phyloP scores from a whole-genome alignment of 805 yeast species.

The Sugiyamaella qingdaonensis region DNA sequence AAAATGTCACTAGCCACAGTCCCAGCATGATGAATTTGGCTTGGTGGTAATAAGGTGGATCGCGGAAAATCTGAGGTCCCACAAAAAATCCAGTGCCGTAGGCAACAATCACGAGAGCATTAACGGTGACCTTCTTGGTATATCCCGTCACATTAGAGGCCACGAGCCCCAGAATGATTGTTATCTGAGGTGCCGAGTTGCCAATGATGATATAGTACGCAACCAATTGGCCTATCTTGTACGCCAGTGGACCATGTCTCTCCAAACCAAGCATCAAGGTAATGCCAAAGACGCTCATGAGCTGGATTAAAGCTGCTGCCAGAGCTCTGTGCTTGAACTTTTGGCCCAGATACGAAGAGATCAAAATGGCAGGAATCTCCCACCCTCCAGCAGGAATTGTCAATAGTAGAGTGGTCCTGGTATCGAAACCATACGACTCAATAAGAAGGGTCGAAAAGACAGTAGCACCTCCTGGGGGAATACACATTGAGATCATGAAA shows the following conservation, averaged over 20 bases:
- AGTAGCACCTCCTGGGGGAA: conserved; percentile 36
- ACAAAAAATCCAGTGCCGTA: conserved; percentile 66
- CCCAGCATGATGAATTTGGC: conserved; percentile 49
- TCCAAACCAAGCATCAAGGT: background rate
- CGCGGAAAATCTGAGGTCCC: conserved; percentile 72
- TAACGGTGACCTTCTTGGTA: conserved; percentile 60
- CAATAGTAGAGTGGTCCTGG: background rate
- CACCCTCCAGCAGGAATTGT: conserved; percentile 1
- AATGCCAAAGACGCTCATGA: background rate
- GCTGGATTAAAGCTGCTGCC: background rate
- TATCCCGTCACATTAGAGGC: conserved; percentile 58
- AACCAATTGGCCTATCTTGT: background rate
- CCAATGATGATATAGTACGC: conserved; percentile 1
- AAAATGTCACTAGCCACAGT: conserved; percentile 39
- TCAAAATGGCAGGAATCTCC: conserved; percentile 2
- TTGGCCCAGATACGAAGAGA: background rate
- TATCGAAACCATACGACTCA: background rate
- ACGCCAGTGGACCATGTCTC: background rate
- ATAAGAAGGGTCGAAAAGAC: background rate
- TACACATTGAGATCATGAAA: conserved; percentile 40
- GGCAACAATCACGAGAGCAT: conserved; percentile 55
- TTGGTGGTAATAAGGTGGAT: conserved; percentile 59
- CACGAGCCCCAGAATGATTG: background rate
- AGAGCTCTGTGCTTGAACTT: background rate
- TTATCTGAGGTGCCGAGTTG: conserved; percentile 1